phyloP scores from a whole-genome alignment of 202 grass and related monocot genomes.

The Panicum hallii region DNA sequence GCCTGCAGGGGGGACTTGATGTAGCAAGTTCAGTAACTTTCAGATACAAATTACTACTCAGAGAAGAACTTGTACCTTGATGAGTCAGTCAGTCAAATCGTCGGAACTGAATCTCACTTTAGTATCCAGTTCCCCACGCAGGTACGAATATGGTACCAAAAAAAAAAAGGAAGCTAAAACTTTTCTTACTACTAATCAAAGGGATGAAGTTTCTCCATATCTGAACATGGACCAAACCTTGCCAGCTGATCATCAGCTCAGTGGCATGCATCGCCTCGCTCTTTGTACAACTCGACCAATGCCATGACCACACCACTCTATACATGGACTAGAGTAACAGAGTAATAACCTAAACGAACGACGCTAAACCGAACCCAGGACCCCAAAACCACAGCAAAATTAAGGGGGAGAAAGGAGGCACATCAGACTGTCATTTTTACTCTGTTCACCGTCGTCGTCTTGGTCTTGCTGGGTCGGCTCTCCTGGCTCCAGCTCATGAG shows the following conservation, averaged over 20 bases:
- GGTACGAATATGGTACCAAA: not conserved
- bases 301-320: conserved; percentile 41
- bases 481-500: conserved; percentile 55
- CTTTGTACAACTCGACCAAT: conserved; percentile 52
- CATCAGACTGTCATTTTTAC: conserved; percentile 14
- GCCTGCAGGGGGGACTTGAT: not conserved
- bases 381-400: not conserved
- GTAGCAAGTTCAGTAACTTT: not conserved
- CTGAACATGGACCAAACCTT: conserved; percentile 56
- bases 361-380: conserved; percentile 5
- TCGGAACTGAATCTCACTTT: conserved; percentile 1
- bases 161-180: not conserved
- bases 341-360: conserved; percentile 31
- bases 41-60: not conserved
- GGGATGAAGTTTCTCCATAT: conserved; percentile 67
- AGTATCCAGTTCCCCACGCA: not conserved
- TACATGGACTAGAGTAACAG: conserved; percentile 21
- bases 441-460: conserved; percentile 40
- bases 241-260: conserved; percentile 55
- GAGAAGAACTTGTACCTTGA: not conserved
- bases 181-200: conserved; percentile 44
- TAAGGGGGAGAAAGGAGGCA: not conserved
- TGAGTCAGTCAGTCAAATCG: not conserved
- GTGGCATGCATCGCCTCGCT: conserved; percentile 64
- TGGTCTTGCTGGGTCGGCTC: conserved; percentile 39